Evolutionary conservation across 495 filamentous ascomycete species (phyloP).

Genomic region (Neurospora sp.): DNA sequence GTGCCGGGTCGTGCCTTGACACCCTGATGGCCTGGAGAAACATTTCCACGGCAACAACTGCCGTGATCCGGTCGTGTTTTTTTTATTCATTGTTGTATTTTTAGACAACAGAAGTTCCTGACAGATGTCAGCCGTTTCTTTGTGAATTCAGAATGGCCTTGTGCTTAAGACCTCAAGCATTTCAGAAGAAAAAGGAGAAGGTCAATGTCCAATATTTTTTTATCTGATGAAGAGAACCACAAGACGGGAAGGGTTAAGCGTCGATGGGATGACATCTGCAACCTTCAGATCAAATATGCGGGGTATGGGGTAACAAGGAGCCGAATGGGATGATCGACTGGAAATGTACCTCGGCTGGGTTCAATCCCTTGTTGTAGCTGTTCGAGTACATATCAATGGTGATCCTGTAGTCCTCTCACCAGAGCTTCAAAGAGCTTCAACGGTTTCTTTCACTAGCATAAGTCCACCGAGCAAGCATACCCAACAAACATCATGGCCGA

Average conservation of each 20-base stretch:
- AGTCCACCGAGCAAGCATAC: neutral
- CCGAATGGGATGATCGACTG: neutral
- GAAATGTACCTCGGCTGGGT: neutral
- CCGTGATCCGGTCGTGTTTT: neutral
- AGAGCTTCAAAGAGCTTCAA: neutral
- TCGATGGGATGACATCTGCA: neutral
- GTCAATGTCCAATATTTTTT: neutral
- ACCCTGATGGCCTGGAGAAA: neutral
- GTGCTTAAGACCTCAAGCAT: neutral
- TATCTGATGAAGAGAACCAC: neutral
- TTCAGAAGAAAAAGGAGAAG: neutral
- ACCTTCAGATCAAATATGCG: neutral
- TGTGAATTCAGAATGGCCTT: too few species aligned
- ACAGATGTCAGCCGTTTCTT: too few species aligned
- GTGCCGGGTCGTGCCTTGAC: neutral
- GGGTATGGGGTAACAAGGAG: neutral
- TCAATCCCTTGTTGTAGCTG: neutral
- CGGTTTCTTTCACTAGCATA: neutral
- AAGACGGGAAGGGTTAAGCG: neutral
- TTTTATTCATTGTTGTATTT: neutral
- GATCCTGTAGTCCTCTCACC: neutral
- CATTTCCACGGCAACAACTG: neutral
- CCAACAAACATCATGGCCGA: slow-evolving; percentile 33
- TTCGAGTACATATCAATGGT: neutral
- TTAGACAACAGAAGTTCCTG: neutral